Evolutionary conservation across 2,329 filamentous ascomycete genomes (phyloP), one percentile per base, ranked within the genome.

Genomic region (Lizonia empirigonia): DNA sequence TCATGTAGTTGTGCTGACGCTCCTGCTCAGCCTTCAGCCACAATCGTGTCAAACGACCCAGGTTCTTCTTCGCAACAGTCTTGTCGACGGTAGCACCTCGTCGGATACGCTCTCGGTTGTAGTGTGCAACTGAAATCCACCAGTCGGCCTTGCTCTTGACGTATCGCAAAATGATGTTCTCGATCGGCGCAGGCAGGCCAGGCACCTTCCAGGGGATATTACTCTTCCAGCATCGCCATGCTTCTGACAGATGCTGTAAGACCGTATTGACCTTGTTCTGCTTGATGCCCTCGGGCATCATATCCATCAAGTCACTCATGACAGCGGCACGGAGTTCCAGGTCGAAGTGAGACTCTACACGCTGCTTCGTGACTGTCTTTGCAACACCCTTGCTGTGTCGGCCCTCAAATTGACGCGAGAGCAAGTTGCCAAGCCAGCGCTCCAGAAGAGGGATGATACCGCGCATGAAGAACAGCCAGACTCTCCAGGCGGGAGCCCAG

Each of bases 181-280:
- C 94, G 58, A 99, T 97, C 0, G 94, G 93, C 12, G 95, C 95
- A 32, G 94, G 94, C 54, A 99, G 77, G 29, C 94, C 95, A 42
- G 94, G 94, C 2, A 99, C 94, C 78, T 99, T 99, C 94, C 94
- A 99, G 0, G 94, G 94, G 62, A 99, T 99, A 69, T 99, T 99
- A 77, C 92, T 97, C 86, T 99, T 99, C 94, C 94, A 99, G 78
- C 94, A 99, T 77, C 94, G 85, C 94, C 94, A 99, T 12, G 94
- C 94, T 78, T 99, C 94, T 0, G 93, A 97, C 33, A 99, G 78
- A 81, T 99, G 95, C 69, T 97, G 94, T 45, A 99, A 79, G 35
- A 99, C 93, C 1, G 92, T 96, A 74, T 99, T 96, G 74, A 99
- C 91, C 78, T 99, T 99, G 79, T 94, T 99, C 73, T 99, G 94